A percentile compares a stretch with the other conserved stretches of the same genome.
Conservation (phyloP, 768 basidiomycete genomes). For the Peribolospora kevripleyi region DNA sequence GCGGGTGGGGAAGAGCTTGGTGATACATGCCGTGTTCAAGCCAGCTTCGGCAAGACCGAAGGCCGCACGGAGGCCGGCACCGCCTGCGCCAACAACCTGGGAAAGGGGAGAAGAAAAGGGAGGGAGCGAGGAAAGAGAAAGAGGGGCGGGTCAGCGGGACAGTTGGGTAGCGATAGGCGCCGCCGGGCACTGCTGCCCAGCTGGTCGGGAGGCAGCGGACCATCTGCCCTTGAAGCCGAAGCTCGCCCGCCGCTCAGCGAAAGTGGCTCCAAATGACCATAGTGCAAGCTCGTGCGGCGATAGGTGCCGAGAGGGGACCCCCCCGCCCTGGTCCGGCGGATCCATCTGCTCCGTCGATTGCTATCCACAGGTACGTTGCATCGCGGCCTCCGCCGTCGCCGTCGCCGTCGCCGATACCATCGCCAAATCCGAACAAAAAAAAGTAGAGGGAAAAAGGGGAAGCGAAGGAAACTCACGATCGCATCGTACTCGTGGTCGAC, state of each 20-base stretch:
- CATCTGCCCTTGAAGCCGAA: no score
- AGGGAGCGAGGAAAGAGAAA: not conserved
- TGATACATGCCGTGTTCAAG: conserved; percentile 96
- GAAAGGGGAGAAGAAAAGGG: not conserved
- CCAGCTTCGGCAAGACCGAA: conserved; percentile 97
- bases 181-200: no score
- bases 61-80: conserved; percentile 90
- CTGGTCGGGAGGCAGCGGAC: no score
- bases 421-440: not conserved
- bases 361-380: no score
- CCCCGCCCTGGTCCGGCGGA: no score
- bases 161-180: not conserved
- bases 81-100: conserved; percentile 61
- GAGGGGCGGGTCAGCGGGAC: conserved; percentile 8
- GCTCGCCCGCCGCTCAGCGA: no score
- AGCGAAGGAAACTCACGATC: conserved; percentile 35
- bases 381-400: no score
- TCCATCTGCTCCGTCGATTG: no score
- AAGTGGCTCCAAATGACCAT: no score
- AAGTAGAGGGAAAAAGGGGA: not conserved
- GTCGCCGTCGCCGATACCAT: no score
- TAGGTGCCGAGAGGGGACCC: no score
- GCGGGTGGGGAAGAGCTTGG: conserved; percentile 93
- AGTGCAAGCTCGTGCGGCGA: no score
- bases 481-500: conserved; percentile 99